Base-by-base conservation (phyloP, 140 eudicot species). In the Anethum foeniculum region DNA sequence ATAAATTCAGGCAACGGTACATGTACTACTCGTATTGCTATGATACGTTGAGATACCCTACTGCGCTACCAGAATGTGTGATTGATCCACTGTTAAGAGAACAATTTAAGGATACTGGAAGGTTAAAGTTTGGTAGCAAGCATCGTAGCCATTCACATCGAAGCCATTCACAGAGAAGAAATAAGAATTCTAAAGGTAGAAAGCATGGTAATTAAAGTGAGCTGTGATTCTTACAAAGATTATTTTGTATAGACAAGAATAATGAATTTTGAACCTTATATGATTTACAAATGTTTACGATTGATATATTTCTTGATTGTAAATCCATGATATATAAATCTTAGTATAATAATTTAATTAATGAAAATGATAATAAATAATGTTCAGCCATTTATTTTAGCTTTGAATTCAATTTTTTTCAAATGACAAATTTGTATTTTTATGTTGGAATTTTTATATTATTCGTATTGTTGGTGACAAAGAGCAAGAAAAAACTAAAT, bases 21-120 rank as follows among this genome's bases (percentile, higher is more conserved):
- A 90, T 91, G 92, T 89, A 93, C 69, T 93, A 93, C 68, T 93
- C 98, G 16, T 93, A 91, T 36, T 93, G 98, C 52, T 91, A 91
- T 14, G 98, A 93, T 79, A 85, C 80, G 16, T 71, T 85, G 54
- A 84, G 98, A 82, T 93, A 93, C 80, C 65, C 88, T 0, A 23
- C 80, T 27, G 88, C 98, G 0, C 89, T 83, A n/a, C 90, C 98
- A 0, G 98, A 93, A 80, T 93, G 98, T 84, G 94, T 85, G 60
- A 80, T 91, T 76, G 98, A 93, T 81, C 88, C 88, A 11, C 10
- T 32, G 72, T 78, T 84, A 41, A 85, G 91, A n/a, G 84, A 74
- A 51, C 78, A 77, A 28, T 89, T 90, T 39, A 93, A 88, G 76
- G 92, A 85, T 1, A 89, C 91, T 0, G 97, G 96, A 25, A 88